Base-by-base conservation (phyloP, 495 filamentous ascomycete genomes). In the Letharia lupina region DNA sequence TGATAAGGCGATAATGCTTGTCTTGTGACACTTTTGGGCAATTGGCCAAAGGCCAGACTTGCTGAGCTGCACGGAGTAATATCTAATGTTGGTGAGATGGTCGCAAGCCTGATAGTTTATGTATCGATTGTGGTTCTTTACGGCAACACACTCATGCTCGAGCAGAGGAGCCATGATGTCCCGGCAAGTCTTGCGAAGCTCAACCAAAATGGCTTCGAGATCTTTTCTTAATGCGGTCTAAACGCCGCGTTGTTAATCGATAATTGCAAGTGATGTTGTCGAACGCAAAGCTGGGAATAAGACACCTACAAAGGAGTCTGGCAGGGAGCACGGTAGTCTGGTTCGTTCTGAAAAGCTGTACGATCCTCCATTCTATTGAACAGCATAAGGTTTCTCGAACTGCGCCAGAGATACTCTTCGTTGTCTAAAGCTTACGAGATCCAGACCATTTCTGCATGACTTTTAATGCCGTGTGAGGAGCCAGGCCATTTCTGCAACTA, bases 401-500 rank as follows among this genome's bases (percentile, higher is more conserved):
- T 44, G 10, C n/a, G n/a, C 62, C 62, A 63, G 1, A 63, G 41
- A 57, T 39, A 28, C 7, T 42, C 40, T 13, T 64, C 39, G 11
- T 64, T 23, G 31, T 0, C 23, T 11, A 64, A 64, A 13, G 50
- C 62, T 10, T 64, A 45, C 2, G 62, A 64, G 18, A 64, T 58
- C 48, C 5, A 37, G 62, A 60, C 16, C 39, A 42, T 9, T 15
- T 23, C 23, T 18, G 4, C 33, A 15, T 45, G 3, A 12, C 48
- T 13, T 2, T 0, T 0, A 16, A 31, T 13, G 13, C 4, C 6
- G 20, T 57, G 4, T 11, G 2, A 1, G 15, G 37, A 3, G 23
- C 9, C 28, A 7, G 31, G 13, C 15, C 12, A 42, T 23, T 9
- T n/a, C 5, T 64, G 20, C 62, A 64, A 33, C 50, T 50, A 64